Conservation (phyloP, 2,329 filamentous ascomycete species). For the Fusarium setosum region DNA sequence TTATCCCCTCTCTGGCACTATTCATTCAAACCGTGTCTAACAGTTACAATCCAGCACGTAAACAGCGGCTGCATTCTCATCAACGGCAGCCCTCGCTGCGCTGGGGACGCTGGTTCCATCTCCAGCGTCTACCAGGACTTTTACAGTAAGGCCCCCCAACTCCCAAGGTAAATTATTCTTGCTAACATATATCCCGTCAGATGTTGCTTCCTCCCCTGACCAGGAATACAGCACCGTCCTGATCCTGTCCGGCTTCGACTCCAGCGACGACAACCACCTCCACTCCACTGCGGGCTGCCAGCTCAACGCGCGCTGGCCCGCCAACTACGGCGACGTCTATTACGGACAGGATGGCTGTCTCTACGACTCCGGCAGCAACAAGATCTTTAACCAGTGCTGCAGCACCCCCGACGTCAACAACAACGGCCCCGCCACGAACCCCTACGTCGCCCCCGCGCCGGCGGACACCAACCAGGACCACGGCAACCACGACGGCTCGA, state of each 20-base stretch:
- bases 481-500: slow-evolving; percentile 13
- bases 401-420: slow-evolving; percentile 10
- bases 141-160: slow-evolving; percentile 8
- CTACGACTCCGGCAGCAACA: slow-evolving; percentile 14
- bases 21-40: background rate
- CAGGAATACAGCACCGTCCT: slow-evolving; percentile 10
- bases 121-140: slow-evolving; percentile 9
- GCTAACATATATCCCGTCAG: background rate
- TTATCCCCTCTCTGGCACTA: fast-evolving
- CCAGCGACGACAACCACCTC: slow-evolving; percentile 1
- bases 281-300: slow-evolving; percentile 11
- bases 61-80: slow-evolving; percentile 18
- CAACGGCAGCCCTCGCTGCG: slow-evolving; percentile 10
- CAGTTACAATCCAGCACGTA: slow-evolving; percentile 12
- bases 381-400: slow-evolving; percentile 22
- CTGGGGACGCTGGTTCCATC: slow-evolving; percentile 9
- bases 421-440: slow-evolving; percentile 10
- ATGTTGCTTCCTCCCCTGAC: slow-evolving; percentile 14
- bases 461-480: background rate
- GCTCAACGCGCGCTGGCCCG: slow-evolving; percentile 16
- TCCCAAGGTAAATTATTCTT: background rate
- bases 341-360: slow-evolving; percentile 18
- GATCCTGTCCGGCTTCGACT: slow-evolving; percentile 20
- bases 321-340: slow-evolving; percentile 22
- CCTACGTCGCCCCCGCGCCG: background rate